Base-by-base conservation (phyloP, 257 asterid species). In the Solanum paucissectum region DNA sequence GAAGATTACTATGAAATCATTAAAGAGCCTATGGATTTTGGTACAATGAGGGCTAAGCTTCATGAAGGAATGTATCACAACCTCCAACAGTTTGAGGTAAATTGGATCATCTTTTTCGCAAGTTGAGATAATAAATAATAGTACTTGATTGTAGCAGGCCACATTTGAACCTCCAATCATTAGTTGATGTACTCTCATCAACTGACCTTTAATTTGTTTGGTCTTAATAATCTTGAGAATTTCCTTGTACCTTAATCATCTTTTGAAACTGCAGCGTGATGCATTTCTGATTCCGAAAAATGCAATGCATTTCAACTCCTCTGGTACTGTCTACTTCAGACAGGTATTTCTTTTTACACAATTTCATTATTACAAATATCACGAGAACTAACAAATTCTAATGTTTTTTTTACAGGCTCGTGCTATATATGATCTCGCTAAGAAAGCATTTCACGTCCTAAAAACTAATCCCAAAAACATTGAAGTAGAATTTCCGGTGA, bases 31-130 rank as follows among this genome's bases (percentile, higher is more conserved):
- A 97, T 97, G 98, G 98, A 97, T 91, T 97, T 97, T 13, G 98
- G 94, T 58, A 97, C 98, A n/a, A 95, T 95, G 96, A 93, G 98
- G 91, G 98, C 98, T 79, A 97, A 97, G 88, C 95, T 97, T 90
- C 98, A 97, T 38, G 98, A 97, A 89, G 98, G 96, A 77, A 88
- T 95, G 98, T 95, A 95, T 76, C 73, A 90, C 42, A 93, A 90
- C 90, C 95, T 95, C 46, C 90, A 95, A 88, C 94, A 95, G 73
- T 97, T 95, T 82, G 94, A 97, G 98, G 99, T 52, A 52, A 52
- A 52, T 52, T 52, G 23, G 62, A 52, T 52, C 58, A 52, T 52
- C 62, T 52, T 52, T 52, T 52, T 52, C 23, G 23, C 23, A 52
- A 52, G 62, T 52, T 16, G 62, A 52, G 23, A 52, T 52, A 16